Base-by-base conservation (phyloP, 306 rosid species). In the Vigna radiata region DNA sequence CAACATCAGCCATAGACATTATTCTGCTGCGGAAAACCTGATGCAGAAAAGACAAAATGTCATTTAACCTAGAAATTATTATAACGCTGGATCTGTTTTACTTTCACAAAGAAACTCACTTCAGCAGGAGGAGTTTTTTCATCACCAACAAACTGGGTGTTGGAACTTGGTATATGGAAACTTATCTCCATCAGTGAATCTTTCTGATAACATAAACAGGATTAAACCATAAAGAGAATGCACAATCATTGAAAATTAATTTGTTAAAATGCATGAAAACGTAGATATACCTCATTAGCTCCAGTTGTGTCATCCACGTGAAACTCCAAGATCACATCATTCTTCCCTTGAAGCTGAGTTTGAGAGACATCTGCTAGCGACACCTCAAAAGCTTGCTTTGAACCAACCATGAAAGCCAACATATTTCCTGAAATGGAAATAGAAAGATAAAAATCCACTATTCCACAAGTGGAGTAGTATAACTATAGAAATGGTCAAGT, bases 281-380 rank as follows among this genome's bases (percentile, higher is more conserved):
- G 50, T 50, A 68, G 52, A 18, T 37, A 88, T 53, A 91, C 99
- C 98, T 96, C 99, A 78, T 96, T 92, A 50, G 98, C 99, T 81
- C 99, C 99, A 8, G 96, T 90, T 46, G 99, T 95, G 79, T 92
- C 98, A 85, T 96, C 98, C 78, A 96, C 99, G 12, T 96, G 99
- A 77, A 96, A 96, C 86, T 92, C 98, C 86, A 96, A 86, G 49
- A 89, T 85, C 55, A 93, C 99, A 46, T 96, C 99, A 79, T 89
- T 93, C 87, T 96, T 96, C 66, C 99, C 99, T 84, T 89, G 97
- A 84, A 91, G 96, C 73, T 91, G 92, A 52, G 98, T 93, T 84
- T 96, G 98, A 52, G 97, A 87, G 80, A 96, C 99, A 84, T 96
- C 99, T 3, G 99, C 98, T 66, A 96, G 80, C 84, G 99, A 96